Conservation (phyloP, 2,329 filamentous ascomycete species). For the Aspergillus pseudotamarii region DNA sequence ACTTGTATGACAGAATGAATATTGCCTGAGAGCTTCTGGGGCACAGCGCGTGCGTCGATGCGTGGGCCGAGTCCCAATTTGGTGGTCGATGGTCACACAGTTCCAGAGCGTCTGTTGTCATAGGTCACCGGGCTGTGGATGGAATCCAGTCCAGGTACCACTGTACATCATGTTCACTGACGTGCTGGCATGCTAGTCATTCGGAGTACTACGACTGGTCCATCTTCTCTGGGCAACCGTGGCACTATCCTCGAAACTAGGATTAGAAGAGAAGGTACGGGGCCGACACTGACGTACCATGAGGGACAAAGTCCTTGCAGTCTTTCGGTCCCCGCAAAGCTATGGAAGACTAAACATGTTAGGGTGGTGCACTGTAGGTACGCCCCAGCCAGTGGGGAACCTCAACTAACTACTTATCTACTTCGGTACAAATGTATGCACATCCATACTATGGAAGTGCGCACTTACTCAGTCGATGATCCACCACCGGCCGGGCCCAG, state of each 20-base stretch:
- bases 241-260: constrained; percentile 18
- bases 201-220: constrained; percentile 21
- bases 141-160: constrained; percentile 8
- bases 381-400: constrained; percentile 1
- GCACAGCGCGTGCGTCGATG: constrained; percentile 24
- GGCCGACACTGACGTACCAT: constrained; percentile 25
- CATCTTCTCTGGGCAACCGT: constrained; percentile 13
- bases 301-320: constrained; percentile 21
- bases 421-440: constrained; percentile 1
- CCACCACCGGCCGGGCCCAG: constrained; percentile 14
- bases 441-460: constrained; percentile 3
- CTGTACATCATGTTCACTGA: constrained; percentile 19
- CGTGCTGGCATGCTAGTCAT: constrained; percentile 20
- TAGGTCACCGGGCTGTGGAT: constrained; percentile 3
- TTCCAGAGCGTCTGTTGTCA: constrained; percentile 10
- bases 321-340: constrained; percentile 12
- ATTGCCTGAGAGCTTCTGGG: constrained; percentile 3
- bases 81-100: constrained; percentile 22
- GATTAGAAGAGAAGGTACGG: constrained; percentile 19
- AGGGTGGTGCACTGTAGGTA: constrained; percentile 5
- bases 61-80: constrained; percentile 23
- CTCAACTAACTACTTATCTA: not conserved
- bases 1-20: constrained; percentile 20
- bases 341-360: constrained; percentile 8
- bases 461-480: constrained; percentile 6